Evolutionary conservation across 2,329 filamentous ascomycete species (phyloP).

Genomic region (Grosmannia clavigera): DNA sequence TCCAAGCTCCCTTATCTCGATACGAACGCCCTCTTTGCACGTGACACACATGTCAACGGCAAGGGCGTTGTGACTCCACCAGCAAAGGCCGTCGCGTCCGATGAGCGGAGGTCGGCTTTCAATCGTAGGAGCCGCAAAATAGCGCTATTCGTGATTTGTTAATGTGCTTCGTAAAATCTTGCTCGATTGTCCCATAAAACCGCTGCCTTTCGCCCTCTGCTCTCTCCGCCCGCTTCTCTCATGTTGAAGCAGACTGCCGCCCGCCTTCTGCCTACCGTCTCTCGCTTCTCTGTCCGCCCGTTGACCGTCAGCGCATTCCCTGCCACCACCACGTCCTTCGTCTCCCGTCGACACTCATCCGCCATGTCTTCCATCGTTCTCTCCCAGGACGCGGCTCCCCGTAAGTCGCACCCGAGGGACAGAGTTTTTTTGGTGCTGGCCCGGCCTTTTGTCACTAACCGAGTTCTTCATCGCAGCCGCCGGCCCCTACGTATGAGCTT

Average conservation of each 20-base stretch:
- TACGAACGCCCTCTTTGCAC: not conserved
- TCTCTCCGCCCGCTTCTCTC: not conserved
- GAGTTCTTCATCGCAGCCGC: slow-evolving; percentile 30
- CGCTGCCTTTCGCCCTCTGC: not conserved
- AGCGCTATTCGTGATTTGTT: not conserved
- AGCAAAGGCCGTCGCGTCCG: not conserved
- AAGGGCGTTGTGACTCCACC: not conserved
- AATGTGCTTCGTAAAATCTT: not conserved
- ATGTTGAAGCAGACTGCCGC: slow-evolving; percentile 6
- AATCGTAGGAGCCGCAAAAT: not conserved
- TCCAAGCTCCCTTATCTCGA: not conserved
- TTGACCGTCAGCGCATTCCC: not conserved
- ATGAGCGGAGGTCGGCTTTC: not conserved
- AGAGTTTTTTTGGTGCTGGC: not conserved
- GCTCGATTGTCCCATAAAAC: not conserved
- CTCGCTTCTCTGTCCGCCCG: not conserved
- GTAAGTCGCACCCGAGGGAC: slow-evolving; percentile 26
- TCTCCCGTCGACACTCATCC: slow-evolving; percentile 17
- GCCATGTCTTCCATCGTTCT: slow-evolving; percentile 35
- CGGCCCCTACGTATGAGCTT: slow-evolving; percentile 46
- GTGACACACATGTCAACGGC: not conserved
- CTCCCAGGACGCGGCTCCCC: slow-evolving; percentile 46
- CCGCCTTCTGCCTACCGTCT: slow-evolving; percentile 2
- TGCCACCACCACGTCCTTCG: not conserved
- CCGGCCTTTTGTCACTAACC: not conserved